Percentiles rank a stretch among this genome's conserved stretches.
Conservation (phyloP, 2,329 filamentous ascomycete genomes). For the Aspergillus novofumigatus region DNA sequence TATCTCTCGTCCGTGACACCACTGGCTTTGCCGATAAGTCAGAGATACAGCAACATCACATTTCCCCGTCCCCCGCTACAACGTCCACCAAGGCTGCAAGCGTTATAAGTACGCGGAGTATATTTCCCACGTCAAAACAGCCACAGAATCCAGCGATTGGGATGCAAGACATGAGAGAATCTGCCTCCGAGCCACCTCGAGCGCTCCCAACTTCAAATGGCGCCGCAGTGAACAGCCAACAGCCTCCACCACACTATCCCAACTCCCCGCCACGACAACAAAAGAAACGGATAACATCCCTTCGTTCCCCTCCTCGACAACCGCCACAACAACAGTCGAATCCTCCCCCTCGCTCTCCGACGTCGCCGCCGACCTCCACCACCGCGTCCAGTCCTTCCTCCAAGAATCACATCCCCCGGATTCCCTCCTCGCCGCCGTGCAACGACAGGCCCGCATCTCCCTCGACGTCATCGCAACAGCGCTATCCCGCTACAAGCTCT, state of each 20-base stretch:
- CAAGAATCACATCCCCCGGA: constrained; percentile 54
- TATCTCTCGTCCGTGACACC: too few species aligned
- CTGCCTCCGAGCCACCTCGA: not conserved
- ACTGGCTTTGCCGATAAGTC: too few species aligned
- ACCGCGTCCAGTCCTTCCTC: constrained; percentile 62
- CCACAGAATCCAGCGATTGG: not conserved
- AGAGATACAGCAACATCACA: too few species aligned
- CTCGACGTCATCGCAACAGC: constrained; percentile 72
- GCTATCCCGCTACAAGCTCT: constrained; percentile 68
- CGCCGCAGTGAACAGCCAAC: not conserved
- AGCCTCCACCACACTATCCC: constrained; percentile 12
- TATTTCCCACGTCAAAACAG: not conserved
- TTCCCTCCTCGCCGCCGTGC: constrained; percentile 57
- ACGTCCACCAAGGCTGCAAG: too few species aligned
- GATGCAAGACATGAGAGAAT: not conserved
- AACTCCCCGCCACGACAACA: not conserved
- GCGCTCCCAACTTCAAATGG: constrained; percentile 5
- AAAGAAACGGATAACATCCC: not conserved
- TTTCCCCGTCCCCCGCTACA: too few species aligned
- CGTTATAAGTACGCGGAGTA: too few species aligned
- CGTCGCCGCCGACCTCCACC: constrained; percentile 63
- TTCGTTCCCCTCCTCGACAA: constrained; percentile 3
- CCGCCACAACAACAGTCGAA: constrained; percentile 4
- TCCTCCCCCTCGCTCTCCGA: constrained; percentile 41
- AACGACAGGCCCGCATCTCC: constrained; percentile 69